These are phyloP conservation scores for Akanthomyces muscarius DNA, from an alignment of 2,329 filamentous ascomycete genomes.

Conservation along the genomic window DNA sequence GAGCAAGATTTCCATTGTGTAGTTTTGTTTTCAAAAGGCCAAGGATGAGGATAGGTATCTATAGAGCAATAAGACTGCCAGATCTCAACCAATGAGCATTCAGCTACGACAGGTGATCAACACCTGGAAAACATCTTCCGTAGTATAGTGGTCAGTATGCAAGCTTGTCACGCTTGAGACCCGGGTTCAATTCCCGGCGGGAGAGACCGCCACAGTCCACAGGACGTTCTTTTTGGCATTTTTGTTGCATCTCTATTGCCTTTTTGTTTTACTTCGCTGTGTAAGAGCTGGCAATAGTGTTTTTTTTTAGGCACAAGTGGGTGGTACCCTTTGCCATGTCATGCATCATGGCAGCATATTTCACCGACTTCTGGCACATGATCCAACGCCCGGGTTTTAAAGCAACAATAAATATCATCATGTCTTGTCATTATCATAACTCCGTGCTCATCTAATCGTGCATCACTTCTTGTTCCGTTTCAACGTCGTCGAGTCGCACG, in stretches of 20 bases:
- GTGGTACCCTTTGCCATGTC: too few relatives aligned
- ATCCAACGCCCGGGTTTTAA: too few relatives aligned
- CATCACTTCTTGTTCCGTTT: too few relatives aligned
- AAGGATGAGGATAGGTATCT: neutral
- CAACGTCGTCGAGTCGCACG: neutral
- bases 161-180: constrained; percentile 13
- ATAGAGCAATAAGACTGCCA: neutral
- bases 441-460: too few relatives aligned
- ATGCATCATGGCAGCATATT: too few relatives aligned
- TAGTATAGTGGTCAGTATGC: constrained; percentile 13
- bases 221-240: constrained; percentile 9
- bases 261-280: too few relatives aligned
- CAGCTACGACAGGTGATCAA: constrained; percentile 15
- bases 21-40: too few relatives aligned
- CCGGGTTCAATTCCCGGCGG: constrained; percentile 11
- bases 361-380: too few relatives aligned
- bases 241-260: neutral
- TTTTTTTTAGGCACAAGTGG: too few relatives aligned
- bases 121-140: constrained; percentile 12
- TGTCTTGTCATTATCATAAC: too few relatives aligned
- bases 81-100: neutral
- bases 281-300: too few relatives aligned
- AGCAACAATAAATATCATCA: neutral
- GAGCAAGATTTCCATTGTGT: too few relatives aligned
- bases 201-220: constrained; percentile 14